These are phyloP conservation scores for Ziziphus jujuba DNA, from an alignment of 306 rosid genomes.

Conservation along the genomic window DNA sequence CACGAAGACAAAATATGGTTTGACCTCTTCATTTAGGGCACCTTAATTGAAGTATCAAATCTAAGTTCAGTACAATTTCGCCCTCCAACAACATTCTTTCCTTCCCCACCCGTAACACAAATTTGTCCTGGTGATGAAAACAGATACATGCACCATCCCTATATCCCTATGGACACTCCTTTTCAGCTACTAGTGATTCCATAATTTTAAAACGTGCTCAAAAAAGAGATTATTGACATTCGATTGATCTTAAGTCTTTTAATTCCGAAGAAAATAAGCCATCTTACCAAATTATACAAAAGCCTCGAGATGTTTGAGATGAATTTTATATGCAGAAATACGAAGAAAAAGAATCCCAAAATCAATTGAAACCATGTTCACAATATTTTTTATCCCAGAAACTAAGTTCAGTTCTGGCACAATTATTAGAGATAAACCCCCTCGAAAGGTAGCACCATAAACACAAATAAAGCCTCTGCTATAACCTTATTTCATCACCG, in stretches of 20 bases:
- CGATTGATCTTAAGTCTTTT: background rate
- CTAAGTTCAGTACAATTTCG: no score
- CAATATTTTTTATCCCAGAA: slow-evolving; percentile 37
- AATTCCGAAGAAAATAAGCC: background rate
- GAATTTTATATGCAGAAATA: slow-evolving; percentile 2
- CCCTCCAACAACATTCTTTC: no score
- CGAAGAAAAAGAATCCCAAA: slow-evolving; percentile 29
- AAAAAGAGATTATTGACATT: background rate
- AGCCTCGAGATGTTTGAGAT: slow-evolving; percentile 1
- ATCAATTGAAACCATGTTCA: slow-evolving; percentile 27
- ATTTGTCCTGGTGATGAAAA: no score
- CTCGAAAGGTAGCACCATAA: slow-evolving; percentile 38
- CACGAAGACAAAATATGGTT: no score
- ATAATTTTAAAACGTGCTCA: no score
- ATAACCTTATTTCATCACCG: slow-evolving; percentile 41
- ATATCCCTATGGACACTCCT: no score
- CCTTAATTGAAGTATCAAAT: no score
- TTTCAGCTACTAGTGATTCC: no score
- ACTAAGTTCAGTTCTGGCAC: slow-evolving; percentile 26
- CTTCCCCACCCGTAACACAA: no score
- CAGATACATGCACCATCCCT: no score
- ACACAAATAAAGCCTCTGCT: slow-evolving; percentile 38
- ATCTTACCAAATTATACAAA: slow-evolving; percentile 18
- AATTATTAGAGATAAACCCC: slow-evolving; percentile 49
- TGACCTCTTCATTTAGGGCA: no score